Evolutionary conservation across 176 grass and related monocot species (phyloP), one percentile per base, ranked within the genome.

Genomic region (Alloteropsis semialata): DNA sequence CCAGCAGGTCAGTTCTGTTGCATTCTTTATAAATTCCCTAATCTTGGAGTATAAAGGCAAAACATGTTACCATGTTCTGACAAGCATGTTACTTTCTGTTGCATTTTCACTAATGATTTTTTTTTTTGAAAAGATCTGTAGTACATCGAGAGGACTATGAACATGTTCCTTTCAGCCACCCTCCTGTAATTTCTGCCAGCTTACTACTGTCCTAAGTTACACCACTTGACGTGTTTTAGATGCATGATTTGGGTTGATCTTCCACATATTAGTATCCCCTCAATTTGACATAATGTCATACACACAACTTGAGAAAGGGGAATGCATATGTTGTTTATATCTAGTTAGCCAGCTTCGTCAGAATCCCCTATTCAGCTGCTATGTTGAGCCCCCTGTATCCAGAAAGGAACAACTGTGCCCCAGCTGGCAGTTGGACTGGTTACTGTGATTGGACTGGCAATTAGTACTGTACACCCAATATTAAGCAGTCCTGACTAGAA

Each of bases 1-100:
- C 49, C 96, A 99, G 89, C 96, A 99, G 96, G 96, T 99, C 49
- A 82, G 82, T 51, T 70, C 53, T 62, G 69, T 62, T 25, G 17
- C 22, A 85, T 67, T 62, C 19, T 56, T n/a, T n/a, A n/a, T n/a
- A n/a, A n/a, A n/a, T n/a, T n/a, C n/a, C n/a, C n/a, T n/a, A n/a
- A n/a, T n/a, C n/a, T n/a, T n/a, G n/a, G n/a, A n/a, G n/a, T n/a
- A n/a, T n/a, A n/a, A n/a, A n/a, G n/a, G n/a, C n/a, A n/a, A n/a
- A n/a, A n/a, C n/a, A n/a, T n/a, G n/a, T n/a, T n/a, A n/a, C n/a
- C n/a, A n/a, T n/a, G n/a, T n/a, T n/a, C n/a, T n/a, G n/a, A n/a
- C n/a, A n/a, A n/a, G n/a, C n/a, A n/a, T n/a, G n/a, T n/a, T n/a
- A n/a, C n/a, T n/a, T 78, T 84, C 7, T 58, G 73, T 53, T 64